phyloP scores from a whole-genome alignment of 2,329 filamentous ascomycete genomes.

The Dendryphion nanum region DNA sequence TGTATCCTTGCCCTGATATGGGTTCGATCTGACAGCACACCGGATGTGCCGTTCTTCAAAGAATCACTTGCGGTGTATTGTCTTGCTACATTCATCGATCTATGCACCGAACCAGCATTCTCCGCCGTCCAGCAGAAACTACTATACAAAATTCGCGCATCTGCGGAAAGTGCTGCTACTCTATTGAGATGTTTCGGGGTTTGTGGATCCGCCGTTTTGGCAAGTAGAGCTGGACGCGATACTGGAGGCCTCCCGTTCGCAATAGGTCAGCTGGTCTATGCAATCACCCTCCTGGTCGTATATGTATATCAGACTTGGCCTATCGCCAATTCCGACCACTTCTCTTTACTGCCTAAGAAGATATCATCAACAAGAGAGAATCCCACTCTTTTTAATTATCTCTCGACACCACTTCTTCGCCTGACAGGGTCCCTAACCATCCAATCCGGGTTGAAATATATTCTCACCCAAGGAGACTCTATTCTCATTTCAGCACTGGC shows the following conservation, averaged over 20 bases:
- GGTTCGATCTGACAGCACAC: constrained; percentile 52
- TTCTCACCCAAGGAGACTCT: constrained; percentile 92
- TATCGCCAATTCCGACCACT: constrained; percentile 58
- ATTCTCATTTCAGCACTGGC: constrained; percentile 80
- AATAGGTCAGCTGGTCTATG: constrained; percentile 78
- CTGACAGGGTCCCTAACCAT: constrained; percentile 81
- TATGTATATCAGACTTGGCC: constrained; percentile 65
- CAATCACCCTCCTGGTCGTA: constrained; percentile 63
- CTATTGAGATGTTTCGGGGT: constrained; percentile 74
- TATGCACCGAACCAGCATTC: constrained; percentile 85
- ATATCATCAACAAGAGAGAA: constrained; percentile 38
- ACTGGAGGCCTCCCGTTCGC: constrained; percentile 86
- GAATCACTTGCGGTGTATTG: constrained; percentile 56
- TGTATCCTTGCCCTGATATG: constrained; percentile 67
- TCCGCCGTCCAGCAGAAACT: constrained; percentile 81
- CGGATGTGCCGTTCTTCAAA: constrained; percentile 62
- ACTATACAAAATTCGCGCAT: constrained; percentile 75
- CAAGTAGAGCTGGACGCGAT: constrained; percentile 51
- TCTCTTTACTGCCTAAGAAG: constrained; percentile 62
- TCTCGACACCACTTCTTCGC: constrained; percentile 68
- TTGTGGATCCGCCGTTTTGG: constrained; percentile 68
- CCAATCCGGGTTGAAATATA: constrained; percentile 86
- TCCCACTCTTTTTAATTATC: constrained; percentile 37
- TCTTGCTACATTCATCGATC: constrained; percentile 65
- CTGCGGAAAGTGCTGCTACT: constrained; percentile 80